These are phyloP conservation scores for Schizonepeta tenuifolia DNA, from an alignment of 257 asterid genomes.

Conservation along the genomic window DNA sequence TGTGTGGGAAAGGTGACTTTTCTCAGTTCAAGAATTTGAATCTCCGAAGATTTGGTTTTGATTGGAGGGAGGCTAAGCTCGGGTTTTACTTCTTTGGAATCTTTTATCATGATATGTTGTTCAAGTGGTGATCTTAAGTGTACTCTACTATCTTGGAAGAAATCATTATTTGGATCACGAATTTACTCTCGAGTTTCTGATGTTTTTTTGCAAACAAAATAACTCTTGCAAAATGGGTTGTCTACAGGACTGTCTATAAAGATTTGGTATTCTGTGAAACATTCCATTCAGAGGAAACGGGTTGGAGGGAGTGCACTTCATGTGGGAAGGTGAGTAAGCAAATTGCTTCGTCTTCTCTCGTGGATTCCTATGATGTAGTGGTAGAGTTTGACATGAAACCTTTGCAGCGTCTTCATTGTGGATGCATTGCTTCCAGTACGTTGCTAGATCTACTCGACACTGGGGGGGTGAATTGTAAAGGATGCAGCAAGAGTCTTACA, in stretches of 20 bases:
- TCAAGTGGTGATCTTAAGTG: neutral
- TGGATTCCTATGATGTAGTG: slow-evolving; percentile 15
- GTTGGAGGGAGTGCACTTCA: slow-evolving; percentile 90
- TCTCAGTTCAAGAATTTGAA: neutral
- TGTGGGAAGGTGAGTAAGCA: slow-evolving; percentile 78
- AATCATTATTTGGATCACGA: neutral
- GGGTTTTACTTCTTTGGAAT: neutral
- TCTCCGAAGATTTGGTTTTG: neutral
- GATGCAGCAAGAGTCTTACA: slow-evolving; percentile 60
- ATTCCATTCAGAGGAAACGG: slow-evolving; percentile 83
- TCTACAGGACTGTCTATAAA: slow-evolving; percentile 74
- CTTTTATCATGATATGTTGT: neutral
- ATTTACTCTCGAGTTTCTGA: slow-evolving; percentile 23
- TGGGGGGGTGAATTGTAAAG: slow-evolving; percentile 77
- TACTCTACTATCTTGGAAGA: slow-evolving; percentile 14
- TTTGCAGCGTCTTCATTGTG: slow-evolving; percentile 93
- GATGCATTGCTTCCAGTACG: slow-evolving; percentile 87
- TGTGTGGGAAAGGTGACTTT: slow-evolving; percentile 2
- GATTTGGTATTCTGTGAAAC: slow-evolving; percentile 78
- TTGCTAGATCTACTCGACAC: slow-evolving; percentile 74
- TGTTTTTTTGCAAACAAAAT: slow-evolving; percentile 1
- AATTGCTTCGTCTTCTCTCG: slow-evolving; percentile 3
- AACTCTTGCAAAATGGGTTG: slow-evolving; percentile 28
- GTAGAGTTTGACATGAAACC: slow-evolving; percentile 18
- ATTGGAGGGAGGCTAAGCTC: neutral